Conservation (phyloP, 2,329 filamentous ascomycete genomes). For the Ceratocystis destructans region DNA sequence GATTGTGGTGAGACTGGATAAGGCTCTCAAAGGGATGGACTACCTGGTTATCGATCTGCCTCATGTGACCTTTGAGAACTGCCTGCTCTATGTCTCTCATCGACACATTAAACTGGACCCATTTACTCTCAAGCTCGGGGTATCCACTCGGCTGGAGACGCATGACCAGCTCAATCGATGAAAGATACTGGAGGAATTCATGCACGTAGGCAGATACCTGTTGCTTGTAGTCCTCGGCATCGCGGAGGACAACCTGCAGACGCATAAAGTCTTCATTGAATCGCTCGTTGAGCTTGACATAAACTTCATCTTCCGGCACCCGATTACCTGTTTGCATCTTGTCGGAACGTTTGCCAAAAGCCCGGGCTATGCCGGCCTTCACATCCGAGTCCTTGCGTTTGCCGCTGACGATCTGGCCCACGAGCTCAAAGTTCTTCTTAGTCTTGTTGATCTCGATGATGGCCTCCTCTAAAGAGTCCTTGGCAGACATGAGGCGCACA, state of each 20-base stretch:
- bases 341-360: slow-evolving; percentile 78
- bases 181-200: slow-evolving; percentile 66
- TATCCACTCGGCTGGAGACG: slow-evolving; percentile 56
- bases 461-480: slow-evolving; percentile 46
- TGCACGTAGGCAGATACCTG: slow-evolving; percentile 67
- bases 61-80: slow-evolving; percentile 72
- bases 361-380: slow-evolving; percentile 69
- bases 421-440: slow-evolving; percentile 86
- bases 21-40: slow-evolving; percentile 71
- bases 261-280: slow-evolving; percentile 89
- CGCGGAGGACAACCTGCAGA: slow-evolving; percentile 79
- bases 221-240: slow-evolving; percentile 86
- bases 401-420: slow-evolving; percentile 67
- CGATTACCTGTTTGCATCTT: slow-evolving; percentile 53
- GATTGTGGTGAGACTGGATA: slow-evolving; percentile 68
- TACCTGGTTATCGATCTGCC: slow-evolving; percentile 64
- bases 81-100: slow-evolving; percentile 76
- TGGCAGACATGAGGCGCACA: slow-evolving; percentile 42
- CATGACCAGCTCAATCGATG: slow-evolving; percentile 72
- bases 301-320: slow-evolving; percentile 65
- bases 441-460: slow-evolving; percentile 84
- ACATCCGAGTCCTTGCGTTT: slow-evolving; percentile 85
- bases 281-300: slow-evolving; percentile 66
- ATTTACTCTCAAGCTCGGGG: slow-evolving; percentile 83
- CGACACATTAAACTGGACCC: slow-evolving; percentile 78